A percentile compares a stretch with the other conserved stretches of the same genome.
Conservation (phyloP, 1,284 basidiomycete species). For the Rhodotorula glutinis region DNA sequence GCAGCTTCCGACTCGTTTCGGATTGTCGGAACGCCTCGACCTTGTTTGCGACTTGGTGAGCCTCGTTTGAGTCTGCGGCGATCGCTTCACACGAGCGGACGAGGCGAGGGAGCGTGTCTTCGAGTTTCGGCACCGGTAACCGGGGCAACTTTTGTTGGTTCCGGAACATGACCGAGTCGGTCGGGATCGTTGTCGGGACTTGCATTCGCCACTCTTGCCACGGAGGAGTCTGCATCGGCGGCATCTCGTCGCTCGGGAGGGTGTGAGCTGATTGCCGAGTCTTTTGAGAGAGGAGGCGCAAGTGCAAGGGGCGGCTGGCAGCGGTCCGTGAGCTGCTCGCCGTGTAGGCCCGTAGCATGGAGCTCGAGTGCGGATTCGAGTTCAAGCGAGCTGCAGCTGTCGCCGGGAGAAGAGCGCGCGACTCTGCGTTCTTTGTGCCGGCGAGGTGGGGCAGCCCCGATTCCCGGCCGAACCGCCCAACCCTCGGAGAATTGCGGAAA, state of each 20-base stretch:
- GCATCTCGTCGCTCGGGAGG: background rate
- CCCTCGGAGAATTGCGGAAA: too few species aligned
- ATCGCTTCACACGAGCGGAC: slow-evolving; percentile 27
- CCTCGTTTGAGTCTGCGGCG: slow-evolving; percentile 21
- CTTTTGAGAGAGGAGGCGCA: too few species aligned
- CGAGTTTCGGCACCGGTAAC: slow-evolving; percentile 38
- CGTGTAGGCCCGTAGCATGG: too few species aligned
- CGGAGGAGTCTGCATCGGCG: background rate
- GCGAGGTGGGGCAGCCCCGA: too few species aligned
- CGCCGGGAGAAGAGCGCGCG: too few species aligned
- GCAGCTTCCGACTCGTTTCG: slow-evolving; percentile 29
- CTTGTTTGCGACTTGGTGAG: slow-evolving; percentile 21
- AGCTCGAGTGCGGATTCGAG: too few species aligned
- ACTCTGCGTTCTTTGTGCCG: too few species aligned
- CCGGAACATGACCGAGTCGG: slow-evolving; percentile 18
- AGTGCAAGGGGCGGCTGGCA: too few species aligned
- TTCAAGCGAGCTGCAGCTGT: too few species aligned
- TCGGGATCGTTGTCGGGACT: slow-evolving; percentile 30
- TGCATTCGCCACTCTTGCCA: slow-evolving; percentile 35
- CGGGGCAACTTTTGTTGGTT: slow-evolving; percentile 39
- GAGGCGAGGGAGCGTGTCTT: slow-evolving; percentile 35
- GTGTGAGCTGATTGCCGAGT: too few species aligned
- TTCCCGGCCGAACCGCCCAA: too few species aligned
- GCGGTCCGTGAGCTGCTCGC: too few species aligned
- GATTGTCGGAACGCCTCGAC: slow-evolving; percentile 28